A percentile compares a stretch with the other conserved stretches of the same genome.
phyloP scores from a whole-genome alignment of 805 yeast genomes.

The Blastobotrys mokoenaii region DNA sequence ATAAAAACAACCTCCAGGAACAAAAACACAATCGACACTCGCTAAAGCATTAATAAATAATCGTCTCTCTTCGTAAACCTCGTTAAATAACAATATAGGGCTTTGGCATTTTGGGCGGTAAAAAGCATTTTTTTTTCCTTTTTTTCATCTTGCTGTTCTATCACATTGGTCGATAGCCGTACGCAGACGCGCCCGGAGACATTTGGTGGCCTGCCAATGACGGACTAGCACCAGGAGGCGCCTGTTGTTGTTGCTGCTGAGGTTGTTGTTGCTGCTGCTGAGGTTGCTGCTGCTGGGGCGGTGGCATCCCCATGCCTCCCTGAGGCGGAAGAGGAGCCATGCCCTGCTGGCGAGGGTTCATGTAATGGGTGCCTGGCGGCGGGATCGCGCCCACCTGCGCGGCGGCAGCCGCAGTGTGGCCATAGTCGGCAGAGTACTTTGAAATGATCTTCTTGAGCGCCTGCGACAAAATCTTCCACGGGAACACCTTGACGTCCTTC shows the following conservation, averaged over 20 bases:
- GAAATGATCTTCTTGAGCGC: conserved; percentile 51
- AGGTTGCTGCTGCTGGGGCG: conserved; percentile 1
- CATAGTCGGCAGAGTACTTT: conserved; percentile 38
- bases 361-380: neutral
- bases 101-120: too few species aligned
- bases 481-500: conserved; percentile 60
- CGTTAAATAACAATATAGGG: too few species aligned
- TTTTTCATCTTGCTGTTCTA: too few species aligned
- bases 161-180: neutral
- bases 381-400: conserved; percentile 1
- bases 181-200: neutral
- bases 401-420: conserved; percentile 9
- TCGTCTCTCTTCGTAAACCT: too few species aligned
- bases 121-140: too few species aligned
- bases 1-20: too few species aligned
- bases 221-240: neutral
- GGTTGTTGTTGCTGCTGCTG: neutral
- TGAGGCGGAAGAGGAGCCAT: too few species aligned
- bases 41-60: too few species aligned
- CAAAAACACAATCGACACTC: too few species aligned
- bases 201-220: neutral
- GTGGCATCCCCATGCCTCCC: neutral
- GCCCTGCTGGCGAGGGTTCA: too few species aligned
- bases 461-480: conserved; percentile 44
- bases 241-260: neutral